Evolutionary conservation across 176 grass and related monocot species (phyloP), one percentile per base, ranked within the genome.

Genomic region (Oryza longistaminata): DNA sequence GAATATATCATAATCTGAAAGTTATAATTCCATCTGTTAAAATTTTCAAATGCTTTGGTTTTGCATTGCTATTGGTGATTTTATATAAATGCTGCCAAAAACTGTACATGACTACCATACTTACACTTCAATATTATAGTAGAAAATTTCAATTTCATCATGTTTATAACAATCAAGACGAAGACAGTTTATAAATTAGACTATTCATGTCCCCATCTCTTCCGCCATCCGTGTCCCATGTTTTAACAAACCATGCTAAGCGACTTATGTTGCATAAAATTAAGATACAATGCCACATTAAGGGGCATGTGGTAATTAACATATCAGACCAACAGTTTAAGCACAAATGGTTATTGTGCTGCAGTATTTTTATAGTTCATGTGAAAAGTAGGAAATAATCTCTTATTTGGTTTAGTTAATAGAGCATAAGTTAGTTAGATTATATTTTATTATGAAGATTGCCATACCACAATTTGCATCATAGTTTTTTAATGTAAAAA

Each of bases 241-340:
- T 70, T 81, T 82, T 25, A 35, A n/a, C n/a, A 14, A 61, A 62
- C 75, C 52, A 40, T 77, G 74, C 10, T n/a, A 77, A 53, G 49
- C 27, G 8, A 60, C 8, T 19, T 66, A 68, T 71, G 49, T 40
- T 61, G 33, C 50, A 82, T 61, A 43, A 1, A 60, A 43, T 44
- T 21, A 35, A 61, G 5, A 72, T 48, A 53, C 37, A 5, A 46
- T 81, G 34, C 73, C 52, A 68, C 13, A 80, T 37, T 37, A 34
- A 42, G 75, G n/a, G 33, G 75, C 76, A 65, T 78, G 7, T 19
- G 43, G 62, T 45, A 53, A 17, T 17, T 53, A 17, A 17, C 50
- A 53, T 16, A 19, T 50, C 1, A 50, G 13, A 50, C 3, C 11
- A 5, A 6, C 5, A 19, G 6, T 53, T 53, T 53, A 53, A 53